phyloP scores from a whole-genome alignment of 306 rosid species.

The Argentina anserina region DNA sequence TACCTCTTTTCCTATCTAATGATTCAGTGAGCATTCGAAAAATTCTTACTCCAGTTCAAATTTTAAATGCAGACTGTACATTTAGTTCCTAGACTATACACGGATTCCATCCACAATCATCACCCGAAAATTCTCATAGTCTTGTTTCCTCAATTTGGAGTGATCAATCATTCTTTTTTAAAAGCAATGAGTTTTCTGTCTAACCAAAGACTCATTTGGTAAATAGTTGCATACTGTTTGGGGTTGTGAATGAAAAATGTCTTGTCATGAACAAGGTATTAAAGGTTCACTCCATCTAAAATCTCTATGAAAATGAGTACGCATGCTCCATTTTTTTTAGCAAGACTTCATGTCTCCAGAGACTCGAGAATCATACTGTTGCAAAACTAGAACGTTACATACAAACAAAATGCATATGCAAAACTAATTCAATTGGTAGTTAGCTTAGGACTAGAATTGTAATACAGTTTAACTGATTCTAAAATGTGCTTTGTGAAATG shows the following conservation, averaged over 20 bases:
- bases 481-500: not conserved
- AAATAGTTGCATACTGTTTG: constrained; percentile 6
- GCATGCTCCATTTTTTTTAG: constrained; percentile 2
- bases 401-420: not conserved
- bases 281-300: not conserved
- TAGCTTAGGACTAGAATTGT: constrained; percentile 2
- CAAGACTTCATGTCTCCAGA: not conserved
- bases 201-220: not conserved
- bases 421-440: not conserved
- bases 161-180: constrained; percentile 10
- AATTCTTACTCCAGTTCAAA: constrained; percentile 14
- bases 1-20: constrained; percentile 21
- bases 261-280: not conserved
- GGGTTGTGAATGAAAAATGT: not conserved
- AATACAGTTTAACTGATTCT: not conserved
- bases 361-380: not conserved
- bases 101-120: not conserved
- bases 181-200: not conserved
- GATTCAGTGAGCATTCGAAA: constrained; percentile 2
- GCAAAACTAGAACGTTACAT: not conserved
- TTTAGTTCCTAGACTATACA: not conserved
- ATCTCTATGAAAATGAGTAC: not conserved
- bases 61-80: not conserved
- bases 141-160: constrained; percentile 1
- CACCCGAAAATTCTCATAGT: not conserved